Evolutionary conservation across 169 alveolate species (phyloP), one percentile per base, ranked within the genome.

Genomic region (Plasmodium fragile): DNA sequence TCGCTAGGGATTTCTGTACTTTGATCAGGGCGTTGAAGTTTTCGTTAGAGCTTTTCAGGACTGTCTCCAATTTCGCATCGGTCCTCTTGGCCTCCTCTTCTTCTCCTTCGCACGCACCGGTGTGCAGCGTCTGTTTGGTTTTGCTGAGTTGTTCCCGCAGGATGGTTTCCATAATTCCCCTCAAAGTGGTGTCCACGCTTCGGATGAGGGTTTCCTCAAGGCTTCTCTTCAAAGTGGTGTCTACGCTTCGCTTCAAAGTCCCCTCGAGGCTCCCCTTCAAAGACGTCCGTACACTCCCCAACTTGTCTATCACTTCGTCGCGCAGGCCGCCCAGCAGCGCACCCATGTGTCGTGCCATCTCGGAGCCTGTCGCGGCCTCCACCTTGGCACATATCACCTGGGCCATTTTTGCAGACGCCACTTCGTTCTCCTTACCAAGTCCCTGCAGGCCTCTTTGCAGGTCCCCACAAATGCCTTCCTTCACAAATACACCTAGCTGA

Each of bases 121-220:
- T 13, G 71, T 49, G 18, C 22, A 22, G 55, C 18, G 25, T 80
- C 34, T 18, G 69, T 25, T 16, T 13, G 25, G 13, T 65, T 65
- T 65, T 65, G 39, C 30, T 7, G n/a, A 79, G 30, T 79, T 79
- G 73, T 5, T 79, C 72, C 53, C 59, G 32, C 55, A 65, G 75
- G 36, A 22, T 65, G 7, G 75, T 22, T 18, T 55, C 32, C 32
- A 55, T 10, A 10, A 1, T 53, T n/a, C 22, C 70, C 8, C 11
- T 53, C 16, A 53, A 4, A 6, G 70, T 2, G 28, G 22, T 53
- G 0, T 59, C 34, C 0, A 59, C 30, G 32, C 32, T 59, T 25
- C 73, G 3, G 0, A 1, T 43, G 0, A 43, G 16, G n/a, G 53
- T 41, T 41, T 7, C 45, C 45, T 34, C 43, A 7, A 41, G 52